Conservation (phyloP, 2,329 filamentous ascomycete genomes). For the Gliomastix tumulicola region DNA sequence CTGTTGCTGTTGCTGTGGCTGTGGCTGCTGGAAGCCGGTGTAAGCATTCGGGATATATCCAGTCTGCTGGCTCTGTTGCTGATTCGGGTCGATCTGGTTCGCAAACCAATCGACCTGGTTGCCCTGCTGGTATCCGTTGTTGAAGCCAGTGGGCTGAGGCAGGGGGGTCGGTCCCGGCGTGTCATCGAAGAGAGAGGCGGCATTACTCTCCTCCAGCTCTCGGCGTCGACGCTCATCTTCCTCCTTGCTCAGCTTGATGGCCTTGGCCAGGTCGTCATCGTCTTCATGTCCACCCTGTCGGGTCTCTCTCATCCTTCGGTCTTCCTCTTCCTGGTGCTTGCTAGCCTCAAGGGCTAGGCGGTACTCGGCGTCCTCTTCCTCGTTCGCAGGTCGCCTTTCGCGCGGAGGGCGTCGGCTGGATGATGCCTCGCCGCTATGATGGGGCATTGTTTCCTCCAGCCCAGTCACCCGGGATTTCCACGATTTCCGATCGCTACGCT, state of each 20-base stretch:
- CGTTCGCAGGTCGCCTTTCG: constrained; percentile 38
- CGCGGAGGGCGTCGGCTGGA: constrained; percentile 34
- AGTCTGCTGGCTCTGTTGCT: constrained; percentile 57
- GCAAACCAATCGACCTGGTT: constrained; percentile 95
- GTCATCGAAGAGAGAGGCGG: constrained; percentile 84
- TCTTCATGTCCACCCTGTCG: constrained; percentile 44
- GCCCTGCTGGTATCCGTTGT: constrained; percentile 97
- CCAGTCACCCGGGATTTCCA: constrained; percentile 97
- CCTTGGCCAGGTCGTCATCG: constrained; percentile 89
- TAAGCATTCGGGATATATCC: constrained; percentile 58
- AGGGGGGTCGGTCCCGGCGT: constrained; percentile 52
- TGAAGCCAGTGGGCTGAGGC: constrained; percentile 80
- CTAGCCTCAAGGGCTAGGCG: constrained; percentile 88
- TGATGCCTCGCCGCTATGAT: constrained; percentile 31
- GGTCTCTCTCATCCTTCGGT: constrained; percentile 64
- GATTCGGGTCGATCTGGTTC: constrained; percentile 74
- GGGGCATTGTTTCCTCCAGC: constrained; percentile 69
- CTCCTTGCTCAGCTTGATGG: constrained; percentile 88
- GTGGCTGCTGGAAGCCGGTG: constrained; percentile 42
- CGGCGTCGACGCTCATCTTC: constrained; percentile 87
- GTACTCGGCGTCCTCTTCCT: constrained; percentile 89
- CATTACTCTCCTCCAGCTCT: constrained; percentile 82
- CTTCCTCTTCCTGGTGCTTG: constrained; percentile 91
- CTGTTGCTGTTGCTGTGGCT: constrained; percentile 34
- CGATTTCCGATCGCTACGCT: constrained; percentile 83